Conservation (phyloP, 2,329 filamentous ascomycete species). For the Fusarium acutatum region DNA sequence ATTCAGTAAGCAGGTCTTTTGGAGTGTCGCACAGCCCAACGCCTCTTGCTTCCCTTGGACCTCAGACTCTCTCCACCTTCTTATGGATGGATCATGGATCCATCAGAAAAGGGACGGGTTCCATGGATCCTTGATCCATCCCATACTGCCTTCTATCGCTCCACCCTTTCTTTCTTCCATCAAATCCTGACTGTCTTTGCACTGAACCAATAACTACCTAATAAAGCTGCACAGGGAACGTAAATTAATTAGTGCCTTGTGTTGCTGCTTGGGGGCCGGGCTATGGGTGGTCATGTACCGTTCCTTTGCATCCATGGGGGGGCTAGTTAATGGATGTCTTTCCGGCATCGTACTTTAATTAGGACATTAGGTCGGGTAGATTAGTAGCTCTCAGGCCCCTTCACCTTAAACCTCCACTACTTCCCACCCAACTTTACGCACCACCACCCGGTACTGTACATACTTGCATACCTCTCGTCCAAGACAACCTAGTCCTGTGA, state of each 20-base stretch:
- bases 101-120: slow-evolving; percentile 30
- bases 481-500: slow-evolving; percentile 14
- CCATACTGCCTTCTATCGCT: slow-evolving; percentile 9
- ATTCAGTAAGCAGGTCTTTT: not conserved
- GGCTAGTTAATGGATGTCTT: not conserved
- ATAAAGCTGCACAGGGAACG: slow-evolving; percentile 30
- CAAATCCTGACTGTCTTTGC: slow-evolving; percentile 25
- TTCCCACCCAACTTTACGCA: slow-evolving; percentile 15
- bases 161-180: slow-evolving; percentile 36
- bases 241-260: slow-evolving; percentile 41
- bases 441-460: slow-evolving; percentile 8
- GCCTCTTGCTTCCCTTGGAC: slow-evolving; percentile 4
- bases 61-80: slow-evolving; percentile 5
- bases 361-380: not conserved
- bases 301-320: slow-evolving; percentile 8
- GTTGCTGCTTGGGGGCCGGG: slow-evolving; percentile 29
- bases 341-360: not conserved
- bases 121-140: slow-evolving; percentile 25
- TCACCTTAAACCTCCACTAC: slow-evolving; percentile 28
- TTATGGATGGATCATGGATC: slow-evolving; percentile 6
- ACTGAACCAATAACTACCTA: slow-evolving; percentile 26
- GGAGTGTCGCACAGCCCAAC: slow-evolving; percentile 3
- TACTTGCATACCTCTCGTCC: not conserved
- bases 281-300: slow-evolving; percentile 7
- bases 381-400: not conserved